Conservation (phyloP, 2,329 filamentous ascomycete genomes). For the Bipolaris bicolor region DNA sequence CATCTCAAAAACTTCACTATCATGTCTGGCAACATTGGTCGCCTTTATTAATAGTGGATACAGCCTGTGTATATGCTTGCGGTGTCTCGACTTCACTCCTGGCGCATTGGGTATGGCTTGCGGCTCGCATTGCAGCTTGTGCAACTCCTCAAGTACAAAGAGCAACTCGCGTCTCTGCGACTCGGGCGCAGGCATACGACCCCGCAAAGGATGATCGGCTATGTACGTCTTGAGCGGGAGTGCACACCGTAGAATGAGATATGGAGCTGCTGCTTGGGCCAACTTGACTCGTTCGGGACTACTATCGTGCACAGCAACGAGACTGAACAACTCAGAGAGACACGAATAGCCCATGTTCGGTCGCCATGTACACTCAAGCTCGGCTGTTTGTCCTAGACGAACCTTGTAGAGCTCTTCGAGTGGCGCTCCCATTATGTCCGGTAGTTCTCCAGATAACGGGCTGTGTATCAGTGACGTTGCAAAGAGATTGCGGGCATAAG, state of each 20-base stretch:
- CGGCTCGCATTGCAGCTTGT: conserved; percentile 71
- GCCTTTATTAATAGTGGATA: conserved; percentile 78
- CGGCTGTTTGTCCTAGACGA: conserved; percentile 74
- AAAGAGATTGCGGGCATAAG: conserved; percentile 80
- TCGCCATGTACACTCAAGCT: conserved; percentile 68
- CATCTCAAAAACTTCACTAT: conserved; percentile 63
- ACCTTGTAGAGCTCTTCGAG: conserved; percentile 68
- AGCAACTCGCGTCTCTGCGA: conserved; percentile 79
- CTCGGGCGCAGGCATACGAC: conserved; percentile 85
- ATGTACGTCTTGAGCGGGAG: conserved; percentile 84
- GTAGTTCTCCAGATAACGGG: conserved; percentile 67
- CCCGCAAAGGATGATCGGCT: conserved; percentile 86
- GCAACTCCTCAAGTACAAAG: conserved; percentile 71
- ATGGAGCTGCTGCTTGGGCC: conserved; percentile 77
- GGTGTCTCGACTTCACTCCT: conserved; percentile 43
- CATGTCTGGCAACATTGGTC: conserved; percentile 65
- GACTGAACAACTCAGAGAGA: conserved; percentile 70
- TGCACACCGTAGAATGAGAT: conserved; percentile 80
- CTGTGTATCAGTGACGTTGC: conserved; percentile 79
- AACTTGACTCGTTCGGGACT: conserved; percentile 61
- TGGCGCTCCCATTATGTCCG: conserved; percentile 56
- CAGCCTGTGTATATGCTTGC: conserved; percentile 79
- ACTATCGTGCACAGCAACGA: conserved; percentile 61
- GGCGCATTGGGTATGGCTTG: conserved; percentile 66
- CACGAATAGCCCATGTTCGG: conserved; percentile 79